phyloP scores from a whole-genome alignment of 192 early-diverging fungal genomes.

The Podila epigama region DNA sequence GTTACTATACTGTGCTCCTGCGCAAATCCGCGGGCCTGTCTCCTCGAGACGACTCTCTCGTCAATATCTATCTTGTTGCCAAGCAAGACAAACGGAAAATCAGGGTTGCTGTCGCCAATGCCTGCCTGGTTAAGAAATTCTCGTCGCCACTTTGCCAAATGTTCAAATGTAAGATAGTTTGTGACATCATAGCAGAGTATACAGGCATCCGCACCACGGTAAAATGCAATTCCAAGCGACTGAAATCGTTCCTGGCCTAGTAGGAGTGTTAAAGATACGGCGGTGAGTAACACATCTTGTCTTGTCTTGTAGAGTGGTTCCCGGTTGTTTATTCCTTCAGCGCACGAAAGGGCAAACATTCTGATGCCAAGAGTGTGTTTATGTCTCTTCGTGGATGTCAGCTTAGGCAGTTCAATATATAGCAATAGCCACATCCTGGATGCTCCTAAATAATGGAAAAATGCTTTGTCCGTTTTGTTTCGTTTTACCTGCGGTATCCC shows the following conservation, averaged over 20 bases:
- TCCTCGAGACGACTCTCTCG: slow-evolving; percentile 74
- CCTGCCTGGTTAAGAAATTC: slow-evolving; percentile 94
- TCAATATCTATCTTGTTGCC: slow-evolving; percentile 99
- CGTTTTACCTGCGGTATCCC: slow-evolving; percentile 83
- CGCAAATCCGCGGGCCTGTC: slow-evolving; percentile 72
- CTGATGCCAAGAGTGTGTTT: too few species aligned
- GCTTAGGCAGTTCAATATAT: too few species aligned
- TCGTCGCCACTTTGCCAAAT: slow-evolving; percentile 91
- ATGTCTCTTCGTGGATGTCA: too few species aligned
- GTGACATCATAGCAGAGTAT: slow-evolving; percentile 95
- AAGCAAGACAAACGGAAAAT: slow-evolving; percentile 97
- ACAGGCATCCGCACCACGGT: slow-evolving; percentile 97
- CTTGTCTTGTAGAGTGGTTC: too few species aligned
- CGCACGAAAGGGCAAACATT: too few species aligned
- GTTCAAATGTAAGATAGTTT: slow-evolving; percentile 89
- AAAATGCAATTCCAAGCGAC: slow-evolving; percentile 94
- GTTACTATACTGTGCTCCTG: slow-evolving; percentile 71
- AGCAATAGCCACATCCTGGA: too few species aligned
- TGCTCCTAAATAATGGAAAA: too few species aligned
- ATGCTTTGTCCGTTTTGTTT: background rate
- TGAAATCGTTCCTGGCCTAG: slow-evolving; percentile 96
- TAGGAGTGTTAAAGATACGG: background rate
- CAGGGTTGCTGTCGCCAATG: slow-evolving; percentile 72
- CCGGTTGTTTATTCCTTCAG: too few species aligned
- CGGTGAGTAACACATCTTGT: background rate